Percentiles rank a stretch among this genome's conserved stretches.
phyloP scores from a whole-genome alignment of 2,329 filamentous ascomycete genomes.

The Gnomoniopsis sp. region DNA sequence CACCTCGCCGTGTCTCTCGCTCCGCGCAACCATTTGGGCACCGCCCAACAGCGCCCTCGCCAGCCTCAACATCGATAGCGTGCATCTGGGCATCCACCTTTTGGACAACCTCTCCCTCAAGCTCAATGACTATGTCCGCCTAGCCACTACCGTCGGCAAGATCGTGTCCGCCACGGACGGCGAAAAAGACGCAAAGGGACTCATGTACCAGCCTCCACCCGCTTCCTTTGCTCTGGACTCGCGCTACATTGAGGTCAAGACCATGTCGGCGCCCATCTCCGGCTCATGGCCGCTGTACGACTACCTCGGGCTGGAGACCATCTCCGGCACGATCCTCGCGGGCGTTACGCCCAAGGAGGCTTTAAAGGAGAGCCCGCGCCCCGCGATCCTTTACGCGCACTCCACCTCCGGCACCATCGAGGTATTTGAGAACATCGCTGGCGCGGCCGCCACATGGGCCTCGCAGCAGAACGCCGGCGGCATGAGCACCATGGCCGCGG shows the following conservation, averaged over 20 bases:
- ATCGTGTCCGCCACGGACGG: constrained; percentile 33
- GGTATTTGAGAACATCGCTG: constrained; percentile 38
- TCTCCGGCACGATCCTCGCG: constrained; percentile 40
- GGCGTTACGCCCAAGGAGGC: constrained; percentile 39
- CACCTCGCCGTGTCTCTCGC: constrained; percentile 41
- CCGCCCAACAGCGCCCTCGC: constrained; percentile 38
- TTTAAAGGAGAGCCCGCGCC: constrained; percentile 29
- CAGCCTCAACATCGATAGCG: constrained; percentile 31
- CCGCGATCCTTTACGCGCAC: constrained; percentile 38
- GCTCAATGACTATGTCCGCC: constrained; percentile 24
- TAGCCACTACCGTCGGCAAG: constrained; percentile 37
- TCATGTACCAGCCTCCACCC: constrained; percentile 26
- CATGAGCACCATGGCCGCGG: neutral
- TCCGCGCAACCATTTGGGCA: constrained; percentile 45
- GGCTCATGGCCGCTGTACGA: constrained; percentile 52
- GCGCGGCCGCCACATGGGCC: constrained; percentile 13
- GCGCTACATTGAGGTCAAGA: constrained; percentile 37
- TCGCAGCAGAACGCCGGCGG: constrained; percentile 2
- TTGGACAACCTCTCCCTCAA: constrained; percentile 37
- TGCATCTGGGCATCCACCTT: constrained; percentile 39
- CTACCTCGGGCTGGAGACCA: constrained; percentile 39
- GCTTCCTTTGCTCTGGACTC: constrained; percentile 40
- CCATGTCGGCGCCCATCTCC: constrained; percentile 40
- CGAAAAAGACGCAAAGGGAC: constrained; percentile 21
- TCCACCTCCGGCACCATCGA: constrained; percentile 42